Evolutionary conservation across 2,329 filamentous ascomycete species (phyloP).

Genomic region (Fusarium piperis): DNA sequence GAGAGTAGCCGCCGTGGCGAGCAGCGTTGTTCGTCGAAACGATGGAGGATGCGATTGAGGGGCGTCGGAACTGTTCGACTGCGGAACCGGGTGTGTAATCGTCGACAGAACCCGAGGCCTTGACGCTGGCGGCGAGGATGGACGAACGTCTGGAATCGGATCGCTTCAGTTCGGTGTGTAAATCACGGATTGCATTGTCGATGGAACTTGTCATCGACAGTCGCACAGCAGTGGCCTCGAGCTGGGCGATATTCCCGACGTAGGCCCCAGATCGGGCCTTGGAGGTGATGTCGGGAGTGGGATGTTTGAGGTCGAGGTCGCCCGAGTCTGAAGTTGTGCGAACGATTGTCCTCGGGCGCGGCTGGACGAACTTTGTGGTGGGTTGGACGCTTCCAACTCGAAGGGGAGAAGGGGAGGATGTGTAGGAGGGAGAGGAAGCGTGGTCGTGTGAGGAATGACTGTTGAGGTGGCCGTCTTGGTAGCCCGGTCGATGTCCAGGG

Average conservation of each 20-base stretch:
- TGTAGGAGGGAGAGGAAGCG: constrained; percentile 22
- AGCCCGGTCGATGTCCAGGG: constrained; percentile 35
- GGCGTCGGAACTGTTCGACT: constrained; percentile 48
- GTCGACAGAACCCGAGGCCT: constrained; percentile 47
- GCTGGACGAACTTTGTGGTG: constrained; percentile 54
- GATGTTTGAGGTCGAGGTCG: constrained; percentile 62
- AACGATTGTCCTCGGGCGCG: constrained; percentile 57
- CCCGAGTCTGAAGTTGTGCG: constrained; percentile 57
- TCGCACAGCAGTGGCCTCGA: constrained; percentile 80
- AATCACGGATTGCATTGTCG: constrained; percentile 78
- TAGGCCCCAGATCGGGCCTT: constrained; percentile 67
- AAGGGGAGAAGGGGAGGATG: constrained; percentile 42
- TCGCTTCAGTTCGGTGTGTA: constrained; percentile 76
- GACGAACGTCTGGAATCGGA: constrained; percentile 74
- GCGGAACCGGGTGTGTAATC: constrained; percentile 41
- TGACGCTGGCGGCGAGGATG: constrained; percentile 60
- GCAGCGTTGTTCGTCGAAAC: constrained; percentile 74
- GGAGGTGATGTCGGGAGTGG: constrained; percentile 67
- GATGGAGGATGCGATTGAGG: constrained; percentile 68
- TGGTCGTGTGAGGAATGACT: constrained; percentile 31
- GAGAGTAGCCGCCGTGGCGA: constrained; percentile 75
- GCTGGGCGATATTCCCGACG: constrained; percentile 73
- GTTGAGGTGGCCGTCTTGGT: constrained; percentile 24
- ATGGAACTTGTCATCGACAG: constrained; percentile 80
- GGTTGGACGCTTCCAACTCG: constrained; percentile 54